phyloP scores from a whole-genome alignment of 306 rosid genomes.

The Begonia peltatifolia region DNA sequence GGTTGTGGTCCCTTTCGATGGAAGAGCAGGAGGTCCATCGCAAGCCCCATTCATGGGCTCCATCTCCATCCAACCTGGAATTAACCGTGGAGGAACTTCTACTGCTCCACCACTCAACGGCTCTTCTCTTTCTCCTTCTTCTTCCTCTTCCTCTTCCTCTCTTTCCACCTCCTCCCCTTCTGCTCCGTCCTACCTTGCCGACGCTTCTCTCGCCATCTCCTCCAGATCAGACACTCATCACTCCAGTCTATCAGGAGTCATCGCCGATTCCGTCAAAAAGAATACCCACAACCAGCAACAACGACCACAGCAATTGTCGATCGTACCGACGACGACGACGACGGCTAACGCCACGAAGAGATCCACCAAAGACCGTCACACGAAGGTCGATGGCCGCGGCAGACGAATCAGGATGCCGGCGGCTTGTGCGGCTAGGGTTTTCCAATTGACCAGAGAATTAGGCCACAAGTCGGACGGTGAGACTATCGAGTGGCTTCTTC shows the following conservation, averaged over 20 bases:
- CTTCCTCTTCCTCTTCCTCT: slow-evolving; percentile 23
- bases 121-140: slow-evolving; percentile 20
- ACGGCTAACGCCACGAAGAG: slow-evolving; percentile 22
- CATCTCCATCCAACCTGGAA: slow-evolving; percentile 39
- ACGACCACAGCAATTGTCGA: slow-evolving; percentile 15
- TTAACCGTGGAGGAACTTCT: background rate
- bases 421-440: slow-evolving; percentile 82
- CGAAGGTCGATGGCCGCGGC: slow-evolving; percentile 86
- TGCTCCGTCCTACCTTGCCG: slow-evolving; percentile 35
- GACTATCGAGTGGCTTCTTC: slow-evolving; percentile 85
- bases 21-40: slow-evolving; percentile 20
- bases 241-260: slow-evolving; percentile 11
- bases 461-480: slow-evolving; percentile 90
- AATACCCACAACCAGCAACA: slow-evolving; percentile 9
- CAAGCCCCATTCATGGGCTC: slow-evolving; percentile 48
- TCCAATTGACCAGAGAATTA: slow-evolving; percentile 74
- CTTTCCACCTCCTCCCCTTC: slow-evolving; percentile 20
- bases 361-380: slow-evolving; percentile 83
- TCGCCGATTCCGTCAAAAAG: slow-evolving; percentile 18
- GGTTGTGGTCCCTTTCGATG: slow-evolving; percentile 55
- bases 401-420: slow-evolving; percentile 94
- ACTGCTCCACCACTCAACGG: slow-evolving; percentile 8
- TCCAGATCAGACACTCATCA: slow-evolving; percentile 62
- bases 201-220: slow-evolving; percentile 76
- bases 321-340: slow-evolving; percentile 6